Conservation (phyloP, 805 yeast genomes). For the Candida qinlingensis region DNA sequence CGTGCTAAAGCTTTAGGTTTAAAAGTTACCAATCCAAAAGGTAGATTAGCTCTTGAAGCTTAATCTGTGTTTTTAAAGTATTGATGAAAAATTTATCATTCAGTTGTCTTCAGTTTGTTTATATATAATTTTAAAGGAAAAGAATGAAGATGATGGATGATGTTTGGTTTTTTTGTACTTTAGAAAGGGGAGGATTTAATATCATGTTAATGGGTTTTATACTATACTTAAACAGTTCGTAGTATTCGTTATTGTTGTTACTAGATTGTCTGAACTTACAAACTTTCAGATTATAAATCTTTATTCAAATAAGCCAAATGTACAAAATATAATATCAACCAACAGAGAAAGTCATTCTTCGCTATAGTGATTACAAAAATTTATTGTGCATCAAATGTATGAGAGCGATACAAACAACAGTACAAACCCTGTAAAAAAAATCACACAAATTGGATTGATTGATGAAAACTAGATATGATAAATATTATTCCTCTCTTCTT, state of each 20-base stretch:
- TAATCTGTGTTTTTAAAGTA: conserved; percentile 34
- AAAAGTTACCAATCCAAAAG: conserved; percentile 99
- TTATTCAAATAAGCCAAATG: too few species aligned
- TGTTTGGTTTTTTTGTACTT: not conserved
- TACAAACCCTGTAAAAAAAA: too few species aligned
- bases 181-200: conserved; percentile 7
- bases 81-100: not conserved
- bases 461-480: too few species aligned
- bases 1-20: conserved; percentile 98
- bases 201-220: conserved; percentile 5
- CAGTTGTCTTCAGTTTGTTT: not conserved
- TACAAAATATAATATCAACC: too few species aligned
- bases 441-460: too few species aligned
- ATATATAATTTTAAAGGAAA: conserved; percentile 1
- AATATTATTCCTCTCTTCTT: too few species aligned
- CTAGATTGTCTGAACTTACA: not conserved
- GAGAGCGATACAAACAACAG: too few species aligned
- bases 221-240: not conserved
- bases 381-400: too few species aligned
- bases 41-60: conserved; percentile 97
- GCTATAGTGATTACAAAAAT: too few species aligned
- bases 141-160: not conserved
- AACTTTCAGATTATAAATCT: too few species aligned
- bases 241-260: not conserved
- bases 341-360: too few species aligned